Conservation (phyloP, 2,329 filamentous ascomycete genomes). For the Diaporthe citrichinensis region DNA sequence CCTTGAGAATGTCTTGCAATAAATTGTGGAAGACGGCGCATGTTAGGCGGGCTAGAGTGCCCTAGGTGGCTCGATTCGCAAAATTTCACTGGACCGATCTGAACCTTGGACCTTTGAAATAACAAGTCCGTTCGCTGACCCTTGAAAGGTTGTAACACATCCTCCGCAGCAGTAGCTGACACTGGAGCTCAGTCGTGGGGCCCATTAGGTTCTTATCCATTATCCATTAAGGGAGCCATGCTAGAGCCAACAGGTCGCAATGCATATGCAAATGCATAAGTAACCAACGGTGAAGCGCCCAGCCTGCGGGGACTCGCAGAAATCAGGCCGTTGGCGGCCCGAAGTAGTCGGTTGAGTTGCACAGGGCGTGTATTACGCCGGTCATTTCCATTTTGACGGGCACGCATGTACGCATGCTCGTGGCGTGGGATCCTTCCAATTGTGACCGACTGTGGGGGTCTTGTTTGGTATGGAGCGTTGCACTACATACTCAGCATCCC, state of each 20-base stretch:
- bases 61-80: not conserved
- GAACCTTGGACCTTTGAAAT: too few species aligned
- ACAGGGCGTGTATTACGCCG: not conserved
- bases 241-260: not conserved
- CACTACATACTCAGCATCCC: not conserved
- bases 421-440: not conserved
- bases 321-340: not conserved
- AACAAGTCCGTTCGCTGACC: not conserved
- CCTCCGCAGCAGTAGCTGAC: not conserved
- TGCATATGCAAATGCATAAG: not conserved
- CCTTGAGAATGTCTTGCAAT: not conserved
- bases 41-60: not conserved
- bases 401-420: not conserved
- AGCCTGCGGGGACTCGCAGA: not conserved
- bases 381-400: not conserved
- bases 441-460: too few species aligned
- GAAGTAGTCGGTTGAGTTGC: not conserved
- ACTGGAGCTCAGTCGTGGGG: not conserved
- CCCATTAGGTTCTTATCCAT: not conserved
- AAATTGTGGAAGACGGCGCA: not conserved
- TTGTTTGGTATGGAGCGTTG: too few species aligned
- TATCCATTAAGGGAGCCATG: not conserved
- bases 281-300: not conserved
- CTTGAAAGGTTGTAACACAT: not conserved
- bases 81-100: not conserved